A percentile compares a stretch with the other conserved stretches of the same genome.
These are phyloP conservation scores for Tulasnella sp. DNA, from an alignment of 768 basidiomycete genomes.

Conservation along the genomic window DNA sequence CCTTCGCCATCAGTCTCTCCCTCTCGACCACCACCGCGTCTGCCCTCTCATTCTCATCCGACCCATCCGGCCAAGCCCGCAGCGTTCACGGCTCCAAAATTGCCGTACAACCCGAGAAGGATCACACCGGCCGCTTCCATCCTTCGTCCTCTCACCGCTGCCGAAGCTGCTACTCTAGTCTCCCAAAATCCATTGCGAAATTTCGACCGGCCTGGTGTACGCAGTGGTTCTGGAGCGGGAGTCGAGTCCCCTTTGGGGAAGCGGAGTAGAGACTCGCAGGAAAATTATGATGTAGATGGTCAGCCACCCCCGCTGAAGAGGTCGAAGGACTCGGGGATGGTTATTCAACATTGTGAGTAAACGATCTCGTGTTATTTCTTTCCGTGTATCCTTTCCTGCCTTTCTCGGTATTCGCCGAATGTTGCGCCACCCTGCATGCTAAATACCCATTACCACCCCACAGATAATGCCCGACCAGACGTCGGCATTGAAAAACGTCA, in stretches of 20 bases:
- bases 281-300: constrained; percentile 26
- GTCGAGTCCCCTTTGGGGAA: constrained; percentile 26
- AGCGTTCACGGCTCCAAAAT: constrained; percentile 25
- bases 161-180: constrained; percentile 41
- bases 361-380: not conserved
- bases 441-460: constrained; percentile 13
- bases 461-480: constrained; percentile 92
- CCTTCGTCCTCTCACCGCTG: constrained; percentile 48
- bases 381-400: not conserved
- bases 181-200: constrained; percentile 15
- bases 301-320: constrained; percentile 36
- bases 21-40: constrained; percentile 22
- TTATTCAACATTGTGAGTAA: constrained; percentile 67
- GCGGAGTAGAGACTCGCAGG: constrained; percentile 27
- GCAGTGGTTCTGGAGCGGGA: not conserved
- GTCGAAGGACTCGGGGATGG: constrained; percentile 56
- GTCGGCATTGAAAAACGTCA: constrained; percentile 73
- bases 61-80: constrained; percentile 21
- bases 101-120: constrained; percentile 56
- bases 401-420: not conserved
- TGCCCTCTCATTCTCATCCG: constrained; percentile 1
- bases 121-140: constrained; percentile 49
- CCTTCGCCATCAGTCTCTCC: constrained; percentile 10
- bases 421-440: not conserved
- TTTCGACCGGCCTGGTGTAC: constrained; percentile 1